Percentiles rank a stretch among this genome's conserved stretches.
phyloP scores from a whole-genome alignment of 2,329 filamentous ascomycete species.

The Paramyrothecium sp. region DNA sequence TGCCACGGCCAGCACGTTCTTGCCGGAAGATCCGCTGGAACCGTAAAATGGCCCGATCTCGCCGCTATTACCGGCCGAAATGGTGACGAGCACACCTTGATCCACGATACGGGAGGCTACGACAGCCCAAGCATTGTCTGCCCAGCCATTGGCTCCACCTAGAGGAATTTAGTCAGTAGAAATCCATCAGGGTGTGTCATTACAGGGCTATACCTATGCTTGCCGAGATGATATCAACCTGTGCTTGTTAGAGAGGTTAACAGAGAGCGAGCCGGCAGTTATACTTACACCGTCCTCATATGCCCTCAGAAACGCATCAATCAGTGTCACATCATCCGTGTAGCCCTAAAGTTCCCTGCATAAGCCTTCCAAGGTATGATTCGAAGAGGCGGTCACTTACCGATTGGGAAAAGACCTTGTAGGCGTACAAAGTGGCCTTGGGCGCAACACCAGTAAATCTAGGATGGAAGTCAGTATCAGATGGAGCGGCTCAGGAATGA shows the following conservation, averaged over 20 bases:
- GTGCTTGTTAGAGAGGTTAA: background rate
- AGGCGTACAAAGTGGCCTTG: slow-evolving; percentile 20
- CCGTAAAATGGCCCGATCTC: slow-evolving; percentile 39
- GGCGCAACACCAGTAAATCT: slow-evolving; percentile 23
- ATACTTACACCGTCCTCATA: slow-evolving; percentile 22
- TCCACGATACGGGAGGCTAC: slow-evolving; percentile 33
- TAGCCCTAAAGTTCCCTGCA: no score
- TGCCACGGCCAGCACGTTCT: slow-evolving; percentile 40
- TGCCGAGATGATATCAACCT: slow-evolving; percentile 32
- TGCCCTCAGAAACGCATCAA: slow-evolving; percentile 32
- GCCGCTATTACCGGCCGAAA: slow-evolving; percentile 44
- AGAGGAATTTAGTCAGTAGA: background rate
- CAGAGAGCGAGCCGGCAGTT: background rate
- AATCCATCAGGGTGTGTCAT: background rate
- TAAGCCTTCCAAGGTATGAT: no score
- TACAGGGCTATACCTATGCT: slow-evolving; percentile 13
- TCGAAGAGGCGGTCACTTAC: background rate
- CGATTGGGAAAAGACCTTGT: slow-evolving; percentile 21
- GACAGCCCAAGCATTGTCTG: slow-evolving; percentile 25
- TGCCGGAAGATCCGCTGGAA: slow-evolving; percentile 37
- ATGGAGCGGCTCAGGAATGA: background rate
- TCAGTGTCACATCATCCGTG: slow-evolving; percentile 14
- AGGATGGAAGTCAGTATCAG: background rate
- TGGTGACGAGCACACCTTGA: slow-evolving; percentile 39
- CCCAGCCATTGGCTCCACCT: slow-evolving; percentile 24